Evolutionary conservation across 768 basidiomycete species (phyloP), one percentile per base, ranked within the genome.

Genomic region (Kwoniella shandongensis): DNA sequence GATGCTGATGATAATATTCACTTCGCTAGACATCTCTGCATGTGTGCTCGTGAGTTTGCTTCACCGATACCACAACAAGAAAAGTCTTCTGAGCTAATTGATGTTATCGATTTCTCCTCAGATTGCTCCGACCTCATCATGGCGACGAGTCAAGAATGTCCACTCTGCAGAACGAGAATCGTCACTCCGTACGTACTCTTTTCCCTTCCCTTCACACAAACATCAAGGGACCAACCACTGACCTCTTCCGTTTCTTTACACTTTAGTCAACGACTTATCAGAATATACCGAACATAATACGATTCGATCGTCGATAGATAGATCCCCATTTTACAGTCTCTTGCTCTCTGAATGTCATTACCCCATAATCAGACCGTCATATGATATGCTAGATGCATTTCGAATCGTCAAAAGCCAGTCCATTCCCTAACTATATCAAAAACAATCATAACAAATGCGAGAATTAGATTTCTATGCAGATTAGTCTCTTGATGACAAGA

Each of bases 111-210:
- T 6, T 30, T 20, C n/a, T 25, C 18, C 42, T 23, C 45, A 63
- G 72, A 66, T 42, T 76, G 75, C 48, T 76, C 75, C 12, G 73
- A 74, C 36, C 55, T 76, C 30, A 74, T 76, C 59, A 75, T 76
- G 75, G 71, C 72, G 0, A 85, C 87, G 57, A 86, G 88, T 18
- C 82, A 85, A 58, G 91, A 94, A 76, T 96, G 92, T 67, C 92
- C 92, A 0, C 80, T 96, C 2, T 96, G 92, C 74, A 81, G 92
- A 51, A 93, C 89, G 13, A 64, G 75, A 52, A 75, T 67, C 23
- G 70, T 73, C 13, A 68, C 67, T 8, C 52, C 59, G 65, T 63
- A 32, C 53, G 59, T 60, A 2, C n/a, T n/a, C n/a, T 8, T 30
- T 12, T n/a, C 20, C n/a, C 12, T 10, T 27, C 11, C 4, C 25